A percentile compares a stretch with the other conserved stretches of the same genome.
Evolutionary conservation across 768 basidiomycete species (phyloP).

Genomic region (Boletus rex-veris): DNA sequence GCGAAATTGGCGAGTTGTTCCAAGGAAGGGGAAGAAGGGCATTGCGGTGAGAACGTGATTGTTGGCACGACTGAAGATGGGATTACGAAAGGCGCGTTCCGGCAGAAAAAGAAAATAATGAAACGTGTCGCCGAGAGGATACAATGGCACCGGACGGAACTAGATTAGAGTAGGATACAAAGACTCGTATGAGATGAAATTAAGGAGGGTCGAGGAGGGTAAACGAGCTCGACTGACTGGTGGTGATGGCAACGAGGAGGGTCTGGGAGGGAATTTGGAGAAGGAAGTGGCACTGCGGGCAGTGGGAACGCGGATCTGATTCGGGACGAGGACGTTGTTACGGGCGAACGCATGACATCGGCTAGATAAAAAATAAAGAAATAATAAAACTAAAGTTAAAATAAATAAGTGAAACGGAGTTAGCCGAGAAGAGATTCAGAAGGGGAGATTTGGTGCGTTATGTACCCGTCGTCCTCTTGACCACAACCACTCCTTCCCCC

Average conservation of each 20-base stretch:
- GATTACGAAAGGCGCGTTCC: constrained; percentile 2
- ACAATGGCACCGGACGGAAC: constrained; percentile 18
- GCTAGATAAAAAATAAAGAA: constrained; percentile 25
- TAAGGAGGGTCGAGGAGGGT: neutral
- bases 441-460: constrained; percentile 20
- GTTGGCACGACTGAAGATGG: neutral
- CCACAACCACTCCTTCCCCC: constrained; percentile 22
- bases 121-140: neutral
- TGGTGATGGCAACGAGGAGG: constrained; percentile 1
- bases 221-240: constrained; percentile 6
- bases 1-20: constrained; percentile 10
- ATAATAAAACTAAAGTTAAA: constrained; percentile 2
- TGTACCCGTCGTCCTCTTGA: constrained; percentile 32
- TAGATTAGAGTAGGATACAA: neutral
- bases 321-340: constrained; percentile 8
- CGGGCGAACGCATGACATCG: constrained; percentile 17
- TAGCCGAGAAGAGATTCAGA: constrained; percentile 27
- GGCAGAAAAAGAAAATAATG: neutral
- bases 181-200: neutral
- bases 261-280: neutral
- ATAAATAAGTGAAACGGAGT: constrained; percentile 16
- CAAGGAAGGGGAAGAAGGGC: constrained; percentile 10
- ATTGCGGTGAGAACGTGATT: constrained; percentile 11
- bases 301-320: constrained; percentile 9
- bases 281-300: too few relatives aligned